Conservation (phyloP, 805 yeast species). For the Lipomyces anomalus region DNA sequence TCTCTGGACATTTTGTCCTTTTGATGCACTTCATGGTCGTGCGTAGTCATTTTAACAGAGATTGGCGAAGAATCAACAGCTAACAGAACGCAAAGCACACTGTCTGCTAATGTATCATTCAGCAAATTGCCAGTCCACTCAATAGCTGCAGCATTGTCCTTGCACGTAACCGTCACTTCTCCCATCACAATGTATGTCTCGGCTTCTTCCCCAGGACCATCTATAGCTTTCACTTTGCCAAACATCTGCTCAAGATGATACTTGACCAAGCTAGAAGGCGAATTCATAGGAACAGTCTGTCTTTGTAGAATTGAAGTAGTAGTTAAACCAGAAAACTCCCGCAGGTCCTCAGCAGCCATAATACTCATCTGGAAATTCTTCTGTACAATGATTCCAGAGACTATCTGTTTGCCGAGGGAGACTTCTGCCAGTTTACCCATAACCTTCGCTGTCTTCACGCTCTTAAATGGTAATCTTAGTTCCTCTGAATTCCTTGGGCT, state of each 20-base stretch:
- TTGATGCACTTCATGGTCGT: conserved; percentile 27
- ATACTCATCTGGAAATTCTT: conserved; percentile 83
- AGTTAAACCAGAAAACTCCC: conserved; percentile 81
- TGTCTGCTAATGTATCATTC: conserved; percentile 91
- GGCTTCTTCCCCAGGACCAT: conserved; percentile 47
- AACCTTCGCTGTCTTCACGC: conserved; percentile 76
- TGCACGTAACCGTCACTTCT: conserved; percentile 48
- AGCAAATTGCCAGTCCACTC: conserved; percentile 89
- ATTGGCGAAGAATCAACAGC: conserved; percentile 95
- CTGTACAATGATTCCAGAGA: conserved; percentile 84
- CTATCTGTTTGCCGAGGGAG: conserved; percentile 40
- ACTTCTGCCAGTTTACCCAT: conserved; percentile 52
- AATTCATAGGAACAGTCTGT: conserved; percentile 71
- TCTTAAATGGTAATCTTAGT: conserved; percentile 69
- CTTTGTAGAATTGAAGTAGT: conserved; percentile 79
- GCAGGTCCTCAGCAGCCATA: conserved; percentile 76
- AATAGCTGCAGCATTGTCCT: conserved; percentile 51
- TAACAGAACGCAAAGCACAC: conserved; percentile 80
- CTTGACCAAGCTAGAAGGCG: conserved; percentile 69
- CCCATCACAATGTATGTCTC: conserved; percentile 50
- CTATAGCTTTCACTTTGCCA: conserved; percentile 71
- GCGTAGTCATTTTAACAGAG: conserved; percentile 56
- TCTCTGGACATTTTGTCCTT: too few species aligned
- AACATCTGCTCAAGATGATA: conserved; percentile 97
- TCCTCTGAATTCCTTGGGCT: conserved; percentile 90